phyloP scores from a whole-genome alignment of 192 early-diverging fungal genomes.

The Gigaspora rosea region DNA sequence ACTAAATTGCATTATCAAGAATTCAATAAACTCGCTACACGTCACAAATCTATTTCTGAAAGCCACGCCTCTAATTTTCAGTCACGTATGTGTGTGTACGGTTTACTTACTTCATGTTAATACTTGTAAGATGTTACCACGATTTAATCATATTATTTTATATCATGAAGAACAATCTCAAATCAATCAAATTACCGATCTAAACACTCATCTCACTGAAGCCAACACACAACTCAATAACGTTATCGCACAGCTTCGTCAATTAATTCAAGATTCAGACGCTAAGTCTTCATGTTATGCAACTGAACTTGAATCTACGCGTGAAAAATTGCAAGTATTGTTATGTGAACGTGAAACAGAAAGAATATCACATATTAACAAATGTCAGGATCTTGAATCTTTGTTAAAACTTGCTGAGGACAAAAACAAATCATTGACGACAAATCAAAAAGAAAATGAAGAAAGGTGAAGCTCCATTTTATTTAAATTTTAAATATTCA shows the following conservation, averaged over 20 bases:
- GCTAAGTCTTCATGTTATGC: background rate
- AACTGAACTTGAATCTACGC: background rate
- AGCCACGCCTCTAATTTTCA: background rate
- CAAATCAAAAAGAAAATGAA: constrained; percentile 1
- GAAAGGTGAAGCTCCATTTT: background rate
- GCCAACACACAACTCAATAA: background rate
- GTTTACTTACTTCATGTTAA: constrained; percentile 1
- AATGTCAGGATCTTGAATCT: constrained; percentile 2
- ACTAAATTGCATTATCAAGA: background rate
- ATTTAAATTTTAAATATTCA: background rate
- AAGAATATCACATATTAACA: background rate
- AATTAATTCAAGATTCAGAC: background rate
- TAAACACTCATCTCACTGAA: background rate
- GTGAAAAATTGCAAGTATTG: background rate
- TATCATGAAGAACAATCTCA: background rate
- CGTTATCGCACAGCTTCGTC: background rate
- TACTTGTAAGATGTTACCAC: background rate
- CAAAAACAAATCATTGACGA: background rate
- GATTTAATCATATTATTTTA: background rate
- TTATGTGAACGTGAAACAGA: background rate
- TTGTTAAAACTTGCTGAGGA: background rate
- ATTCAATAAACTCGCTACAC: background rate
- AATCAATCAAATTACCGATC: background rate
- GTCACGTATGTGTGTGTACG: background rate
- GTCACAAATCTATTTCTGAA: background rate